Conservation (phyloP, 106 monocot species). For the Gastrodia elata region DNA sequence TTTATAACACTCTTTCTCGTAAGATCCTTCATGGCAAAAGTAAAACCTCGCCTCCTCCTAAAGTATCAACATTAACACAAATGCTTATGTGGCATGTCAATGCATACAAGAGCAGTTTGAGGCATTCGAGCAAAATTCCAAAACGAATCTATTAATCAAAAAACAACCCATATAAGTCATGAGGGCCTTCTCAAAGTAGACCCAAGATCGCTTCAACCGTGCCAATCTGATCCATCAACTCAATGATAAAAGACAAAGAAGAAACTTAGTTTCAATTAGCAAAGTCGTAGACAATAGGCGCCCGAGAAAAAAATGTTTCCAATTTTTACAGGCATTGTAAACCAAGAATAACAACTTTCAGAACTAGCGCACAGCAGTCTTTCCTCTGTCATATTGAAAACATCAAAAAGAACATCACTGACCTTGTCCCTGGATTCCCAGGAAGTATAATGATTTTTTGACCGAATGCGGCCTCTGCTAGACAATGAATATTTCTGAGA, state of each 20-base stretch:
- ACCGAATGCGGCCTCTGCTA: neutral
- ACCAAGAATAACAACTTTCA: neutral
- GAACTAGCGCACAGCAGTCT: neutral
- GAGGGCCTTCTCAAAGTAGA: neutral
- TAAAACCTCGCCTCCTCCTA: no score
- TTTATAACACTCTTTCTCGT: no score
- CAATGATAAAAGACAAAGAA: neutral
- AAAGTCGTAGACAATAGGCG: neutral
- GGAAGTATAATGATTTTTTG: neutral
- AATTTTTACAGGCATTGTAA: neutral
- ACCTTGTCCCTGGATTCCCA: conserved; percentile 5
- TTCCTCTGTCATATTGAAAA: neutral
- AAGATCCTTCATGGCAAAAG: no score
- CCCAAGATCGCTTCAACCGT: neutral
- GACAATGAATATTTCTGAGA: neutral
- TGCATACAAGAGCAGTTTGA: no score
- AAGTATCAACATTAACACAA: no score
- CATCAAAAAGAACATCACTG: neutral
- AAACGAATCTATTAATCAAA: no score
- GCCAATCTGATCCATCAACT: neutral
- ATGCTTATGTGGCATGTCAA: no score
- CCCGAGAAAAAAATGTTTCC: neutral
- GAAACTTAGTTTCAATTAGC: neutral
- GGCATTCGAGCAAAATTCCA: no score
- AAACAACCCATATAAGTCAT: neutral